Conservation (phyloP, 2,329 filamentous ascomycete genomes). For the Mollisiaceae sp. region DNA sequence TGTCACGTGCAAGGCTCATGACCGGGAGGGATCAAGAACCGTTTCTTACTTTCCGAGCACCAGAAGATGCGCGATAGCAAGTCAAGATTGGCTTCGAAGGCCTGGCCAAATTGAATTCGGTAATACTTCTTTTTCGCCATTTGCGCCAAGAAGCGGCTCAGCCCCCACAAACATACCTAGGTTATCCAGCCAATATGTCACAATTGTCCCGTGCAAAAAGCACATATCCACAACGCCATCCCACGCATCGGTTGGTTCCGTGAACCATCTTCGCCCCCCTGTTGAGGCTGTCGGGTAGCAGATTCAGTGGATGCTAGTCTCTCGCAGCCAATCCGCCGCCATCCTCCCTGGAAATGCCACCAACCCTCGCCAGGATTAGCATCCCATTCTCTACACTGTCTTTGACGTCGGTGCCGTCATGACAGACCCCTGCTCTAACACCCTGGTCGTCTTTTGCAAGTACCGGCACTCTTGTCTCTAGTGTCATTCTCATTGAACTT, state of each 20-base stretch:
- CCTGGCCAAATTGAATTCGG: no score
- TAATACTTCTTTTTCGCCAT: no score
- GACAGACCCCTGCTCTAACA: not conserved
- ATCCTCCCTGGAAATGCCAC: not conserved
- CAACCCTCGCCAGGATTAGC: not conserved
- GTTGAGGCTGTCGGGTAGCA: not conserved
- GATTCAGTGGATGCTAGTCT: not conserved
- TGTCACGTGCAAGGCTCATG: no score
- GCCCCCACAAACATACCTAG: no score
- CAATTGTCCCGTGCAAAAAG: not conserved
- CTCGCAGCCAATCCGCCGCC: not conserved
- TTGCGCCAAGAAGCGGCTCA: no score
- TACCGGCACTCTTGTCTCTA: not conserved
- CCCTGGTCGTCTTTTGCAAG: not conserved
- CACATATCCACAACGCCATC: not conserved
- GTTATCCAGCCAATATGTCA: not conserved
- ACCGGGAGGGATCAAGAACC: no score
- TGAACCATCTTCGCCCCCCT: not conserved
- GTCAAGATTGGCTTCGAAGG: no score
- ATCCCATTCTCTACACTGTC: not conserved
- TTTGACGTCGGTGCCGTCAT: no score
- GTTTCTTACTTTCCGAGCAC: no score
- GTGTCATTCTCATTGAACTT: not conserved
- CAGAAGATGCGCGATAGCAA: no score
- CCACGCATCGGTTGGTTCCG: not conserved